Conservation (phyloP, 78 protist genomes). For the Anaeramoeba ignava region DNA sequence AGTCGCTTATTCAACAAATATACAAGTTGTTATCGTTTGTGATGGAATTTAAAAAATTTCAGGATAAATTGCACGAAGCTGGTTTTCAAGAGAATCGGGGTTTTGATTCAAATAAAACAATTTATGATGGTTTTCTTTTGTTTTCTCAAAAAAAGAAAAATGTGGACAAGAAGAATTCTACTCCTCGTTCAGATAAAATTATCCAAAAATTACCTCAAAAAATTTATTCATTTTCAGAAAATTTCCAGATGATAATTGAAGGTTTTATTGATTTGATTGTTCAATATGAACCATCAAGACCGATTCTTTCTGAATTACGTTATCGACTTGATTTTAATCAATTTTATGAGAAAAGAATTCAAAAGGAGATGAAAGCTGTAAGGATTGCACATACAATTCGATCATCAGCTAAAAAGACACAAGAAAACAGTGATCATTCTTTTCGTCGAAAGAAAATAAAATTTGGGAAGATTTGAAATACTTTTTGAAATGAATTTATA, state of each 20-base stretch:
- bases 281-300: neutral
- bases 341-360: neutral
- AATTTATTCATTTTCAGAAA: neutral
- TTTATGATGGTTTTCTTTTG: neutral
- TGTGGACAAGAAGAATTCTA: neutral
- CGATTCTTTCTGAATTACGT: neutral
- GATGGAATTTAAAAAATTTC: neutral
- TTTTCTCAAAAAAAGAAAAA: neutral
- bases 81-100: neutral
- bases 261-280: neutral
- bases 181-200: neutral
- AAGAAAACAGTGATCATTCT: too few relatives aligned
- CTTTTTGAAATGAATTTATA: too few relatives aligned
- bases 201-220: neutral
- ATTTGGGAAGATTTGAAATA: too few relatives aligned
- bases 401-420: too few relatives aligned
- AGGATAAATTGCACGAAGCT: neutral
- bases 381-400: neutral
- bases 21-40: neutral
- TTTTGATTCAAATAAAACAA: neutral
- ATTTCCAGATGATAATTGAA: neutral
- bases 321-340: neutral
- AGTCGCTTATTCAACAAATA: neutral
- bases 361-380: neutral
- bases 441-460: too few relatives aligned